A percentile compares a stretch with the other conserved stretches of the same genome.
These are phyloP conservation scores for Fusarium sp. DNA, from an alignment of 2,329 filamentous ascomycete species.

Conservation along the genomic window DNA sequence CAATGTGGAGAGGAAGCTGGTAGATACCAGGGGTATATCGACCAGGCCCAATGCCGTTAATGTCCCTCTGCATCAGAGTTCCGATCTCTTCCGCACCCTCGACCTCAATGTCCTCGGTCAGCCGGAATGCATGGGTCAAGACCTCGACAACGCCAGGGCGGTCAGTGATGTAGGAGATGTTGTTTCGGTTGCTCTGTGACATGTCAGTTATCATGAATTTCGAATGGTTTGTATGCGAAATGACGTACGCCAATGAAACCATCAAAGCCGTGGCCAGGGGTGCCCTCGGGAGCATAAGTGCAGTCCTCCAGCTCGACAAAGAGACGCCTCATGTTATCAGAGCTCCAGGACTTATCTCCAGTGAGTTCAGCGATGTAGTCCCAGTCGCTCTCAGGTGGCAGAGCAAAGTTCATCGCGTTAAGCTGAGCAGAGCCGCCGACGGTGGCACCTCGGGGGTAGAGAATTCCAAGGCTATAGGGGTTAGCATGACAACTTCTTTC, in stretches of 20 bases:
- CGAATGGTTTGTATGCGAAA: rapidly evolving
- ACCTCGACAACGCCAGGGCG: conserved; percentile 27
- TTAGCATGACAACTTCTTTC: neutral
- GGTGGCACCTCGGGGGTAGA: conserved; percentile 39
- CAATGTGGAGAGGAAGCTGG: conserved; percentile 45
- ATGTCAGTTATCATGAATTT: neutral
- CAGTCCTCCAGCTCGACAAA: conserved; percentile 57
- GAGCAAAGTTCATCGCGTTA: conserved; percentile 38
- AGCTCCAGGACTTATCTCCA: conserved; percentile 56
- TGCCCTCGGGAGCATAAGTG: conserved; percentile 51
- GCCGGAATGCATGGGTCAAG: conserved; percentile 8
- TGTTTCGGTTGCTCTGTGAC: conserved; percentile 36
- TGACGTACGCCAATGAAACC: conserved; percentile 50
- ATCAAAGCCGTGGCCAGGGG: conserved; percentile 55
- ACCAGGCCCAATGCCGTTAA: conserved; percentile 41
- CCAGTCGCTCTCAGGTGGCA: conserved; percentile 34
- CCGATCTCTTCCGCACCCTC: conserved; percentile 40
- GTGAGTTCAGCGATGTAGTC: conserved; percentile 54
- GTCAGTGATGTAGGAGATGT: conserved; percentile 29
- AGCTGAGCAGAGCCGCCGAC: conserved; percentile 32
- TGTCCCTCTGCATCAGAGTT: conserved; percentile 46
- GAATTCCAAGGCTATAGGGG: conserved; percentile 22
- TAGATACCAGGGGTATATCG: conserved; percentile 48
- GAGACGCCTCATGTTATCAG: conserved; percentile 54
- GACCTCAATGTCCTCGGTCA: conserved; percentile 26